Evolutionary conservation across 192 early-diverging fungal species (phyloP).

Genomic region (Diversispora eburnea): DNA sequence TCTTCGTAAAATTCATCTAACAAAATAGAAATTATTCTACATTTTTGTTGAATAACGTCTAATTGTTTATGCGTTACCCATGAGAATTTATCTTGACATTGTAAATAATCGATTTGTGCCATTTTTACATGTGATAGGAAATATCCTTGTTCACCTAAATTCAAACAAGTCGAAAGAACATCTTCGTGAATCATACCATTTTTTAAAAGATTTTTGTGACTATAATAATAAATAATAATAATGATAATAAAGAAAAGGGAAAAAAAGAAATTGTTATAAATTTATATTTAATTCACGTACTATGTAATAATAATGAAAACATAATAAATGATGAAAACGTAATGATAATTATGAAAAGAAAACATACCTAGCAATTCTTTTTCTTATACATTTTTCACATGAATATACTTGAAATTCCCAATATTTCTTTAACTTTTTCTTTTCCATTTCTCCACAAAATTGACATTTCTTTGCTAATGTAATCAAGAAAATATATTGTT

Average conservation of each 20-base stretch:
- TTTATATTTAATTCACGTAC: not conserved
- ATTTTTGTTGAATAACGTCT: constrained; percentile 8
- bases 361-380: constrained; percentile 11
- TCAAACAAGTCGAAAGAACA: constrained; percentile 11
- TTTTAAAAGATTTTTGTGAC: not conserved
- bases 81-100: not conserved
- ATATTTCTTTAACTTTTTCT: not conserved
- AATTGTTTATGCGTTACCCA: constrained; percentile 20
- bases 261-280: not conserved
- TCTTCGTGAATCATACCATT: constrained; percentile 9
- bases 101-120: constrained; percentile 8
- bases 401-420: constrained; percentile 23
- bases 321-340: too few species aligned
- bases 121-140: not conserved
- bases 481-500: constrained; percentile 2
- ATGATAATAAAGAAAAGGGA: not conserved
- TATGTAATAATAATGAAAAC: too few species aligned
- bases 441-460: constrained; percentile 6
- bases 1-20: constrained; percentile 3
- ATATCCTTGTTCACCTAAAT: constrained; percentile 13
- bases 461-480: constrained; percentile 7
- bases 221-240: not conserved
- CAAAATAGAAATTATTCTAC: constrained; percentile 15
- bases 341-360: not conserved
- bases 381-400: constrained; percentile 12